These are phyloP conservation scores for Triangularia verruculosa DNA, from an alignment of 2,329 filamentous ascomycete species.

Conservation along the genomic window DNA sequence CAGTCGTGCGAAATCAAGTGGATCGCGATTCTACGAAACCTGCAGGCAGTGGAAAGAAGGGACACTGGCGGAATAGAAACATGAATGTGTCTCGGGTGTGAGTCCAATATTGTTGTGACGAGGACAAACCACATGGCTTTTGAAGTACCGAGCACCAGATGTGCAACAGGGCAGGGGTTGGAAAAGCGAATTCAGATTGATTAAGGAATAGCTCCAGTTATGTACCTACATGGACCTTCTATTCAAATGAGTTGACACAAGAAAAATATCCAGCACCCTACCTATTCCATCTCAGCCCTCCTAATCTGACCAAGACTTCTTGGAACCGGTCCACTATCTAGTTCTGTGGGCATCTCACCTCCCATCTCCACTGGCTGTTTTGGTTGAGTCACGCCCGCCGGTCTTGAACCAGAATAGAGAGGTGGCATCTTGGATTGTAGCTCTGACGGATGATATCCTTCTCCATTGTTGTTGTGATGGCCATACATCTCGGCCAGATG, in stretches of 20 bases:
- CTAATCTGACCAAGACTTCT: not conserved
- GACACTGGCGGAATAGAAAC: not conserved
- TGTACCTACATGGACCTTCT: too few relatives aligned
- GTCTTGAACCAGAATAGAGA: not conserved
- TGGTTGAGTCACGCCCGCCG: not conserved
- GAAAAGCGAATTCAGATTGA: too few relatives aligned
- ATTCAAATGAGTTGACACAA: too few relatives aligned
- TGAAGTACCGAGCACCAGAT: too few relatives aligned
- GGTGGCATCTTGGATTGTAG: not conserved
- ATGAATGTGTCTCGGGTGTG: not conserved
- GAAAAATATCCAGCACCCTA: too few relatives aligned
- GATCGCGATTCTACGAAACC: not conserved
- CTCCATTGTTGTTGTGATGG: not conserved
- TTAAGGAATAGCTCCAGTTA: too few relatives aligned
- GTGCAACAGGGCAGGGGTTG: too few relatives aligned
- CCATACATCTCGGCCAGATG: not conserved
- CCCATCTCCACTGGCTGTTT: not conserved
- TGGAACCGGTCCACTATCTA: not conserved
- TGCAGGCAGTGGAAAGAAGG: not conserved
- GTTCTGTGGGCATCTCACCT: not conserved
- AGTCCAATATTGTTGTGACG: too few relatives aligned
- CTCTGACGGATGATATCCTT: not conserved
- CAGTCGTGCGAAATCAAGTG: not conserved
- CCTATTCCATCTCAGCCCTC: not conserved
- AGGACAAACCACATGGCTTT: too few relatives aligned